Percentiles rank a stretch among this genome's conserved stretches.
phyloP scores from a whole-genome alignment of 2,329 filamentous ascomycete genomes.

The Colletotrichum sansevieriae region DNA sequence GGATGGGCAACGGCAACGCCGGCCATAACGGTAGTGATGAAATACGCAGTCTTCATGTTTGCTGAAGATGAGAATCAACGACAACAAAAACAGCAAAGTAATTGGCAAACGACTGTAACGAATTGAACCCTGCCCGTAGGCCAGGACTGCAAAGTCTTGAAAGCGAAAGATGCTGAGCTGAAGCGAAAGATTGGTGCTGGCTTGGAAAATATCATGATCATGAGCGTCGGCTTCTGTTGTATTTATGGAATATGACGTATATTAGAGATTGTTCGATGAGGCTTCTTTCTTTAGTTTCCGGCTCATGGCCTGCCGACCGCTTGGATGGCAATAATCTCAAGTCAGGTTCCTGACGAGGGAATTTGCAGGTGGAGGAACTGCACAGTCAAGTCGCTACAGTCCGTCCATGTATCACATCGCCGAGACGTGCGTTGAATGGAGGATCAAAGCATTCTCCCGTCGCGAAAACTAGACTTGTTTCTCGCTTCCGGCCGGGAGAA shows the following conservation, averaged over 20 bases:
- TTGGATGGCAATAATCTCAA: constrained; percentile 35
- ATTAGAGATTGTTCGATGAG: constrained; percentile 30
- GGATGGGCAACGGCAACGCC: constrained; percentile 40
- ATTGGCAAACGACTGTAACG: constrained; percentile 27
- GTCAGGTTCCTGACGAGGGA: constrained; percentile 18
- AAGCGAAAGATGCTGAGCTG: constrained; percentile 36
- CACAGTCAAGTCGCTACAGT: constrained; percentile 29
- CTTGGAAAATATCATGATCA: not conserved
- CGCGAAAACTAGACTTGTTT: not conserved
- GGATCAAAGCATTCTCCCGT: constrained; percentile 33
- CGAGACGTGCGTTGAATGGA: constrained; percentile 39
- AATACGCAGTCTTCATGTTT: constrained; percentile 35
- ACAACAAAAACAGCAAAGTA: constrained; percentile 11
- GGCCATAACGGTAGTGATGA: constrained; percentile 29
- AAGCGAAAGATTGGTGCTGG: constrained; percentile 34
- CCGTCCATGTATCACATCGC: constrained; percentile 40
- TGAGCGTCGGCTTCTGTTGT: constrained; percentile 4
- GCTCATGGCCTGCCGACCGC: constrained; percentile 38
- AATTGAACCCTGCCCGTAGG: constrained; percentile 32
- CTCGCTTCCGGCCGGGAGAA: constrained; percentile 5
- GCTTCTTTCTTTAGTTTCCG: constrained; percentile 41
- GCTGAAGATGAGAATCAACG: not conserved
- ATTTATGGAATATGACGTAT: constrained; percentile 25
- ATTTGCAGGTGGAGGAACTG: constrained; percentile 19
- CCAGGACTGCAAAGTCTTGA: constrained; percentile 18